Evolutionary conservation across 2,329 filamentous ascomycete genomes (phyloP), one percentile per base, ranked within the genome.

Genomic region (Curvularia verruculosa): DNA sequence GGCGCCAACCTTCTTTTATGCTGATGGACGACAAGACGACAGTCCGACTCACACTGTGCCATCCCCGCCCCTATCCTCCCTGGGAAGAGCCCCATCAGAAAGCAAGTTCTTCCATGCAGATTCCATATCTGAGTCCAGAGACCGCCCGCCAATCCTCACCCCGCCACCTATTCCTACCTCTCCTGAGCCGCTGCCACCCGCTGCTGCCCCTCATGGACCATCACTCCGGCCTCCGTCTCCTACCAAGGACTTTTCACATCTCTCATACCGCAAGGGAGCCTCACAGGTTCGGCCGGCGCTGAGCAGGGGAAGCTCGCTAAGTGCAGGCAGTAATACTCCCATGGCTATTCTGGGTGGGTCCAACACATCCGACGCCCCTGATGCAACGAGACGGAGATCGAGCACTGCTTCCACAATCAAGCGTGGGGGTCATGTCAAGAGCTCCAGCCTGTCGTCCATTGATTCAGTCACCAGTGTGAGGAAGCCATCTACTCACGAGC

Each of bases 51-150:
- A 56, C 13, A 56, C 57, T 12, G 54, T 67, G 8, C 68, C 75
- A 0, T 78, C 77, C 12, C 76, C 77, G 10, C 74, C 76, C 12
- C 57, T 72, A 24, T 75, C 74, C 1, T 64, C 71, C 2, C 18
- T 61, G 12, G 61, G 62, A 21, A 70, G 67, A 54, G 49, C 64
- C 1, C 67, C 66, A 18, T 50, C 68, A 6, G 71, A 73, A 28
- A 72, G 67, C 75, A 91, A 90, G 71, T 92, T 93, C 79, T 87
- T 92, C 74, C 89, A 92, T 72, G 90, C 88, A 58, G 89, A 91
- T 74, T 74, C 69, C 6, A 65, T 71, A 45, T 67, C 67, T 41
- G 43, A 84, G 82, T 8, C 78, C 75, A 44, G 76, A 72, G 52
- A 43, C 21, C 67, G 56, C 28, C 63, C 70, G 39, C 68, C 75